Evolutionary conservation across 2,329 filamentous ascomycete genomes (phyloP).

Genomic region (Orbilia oligospora): DNA sequence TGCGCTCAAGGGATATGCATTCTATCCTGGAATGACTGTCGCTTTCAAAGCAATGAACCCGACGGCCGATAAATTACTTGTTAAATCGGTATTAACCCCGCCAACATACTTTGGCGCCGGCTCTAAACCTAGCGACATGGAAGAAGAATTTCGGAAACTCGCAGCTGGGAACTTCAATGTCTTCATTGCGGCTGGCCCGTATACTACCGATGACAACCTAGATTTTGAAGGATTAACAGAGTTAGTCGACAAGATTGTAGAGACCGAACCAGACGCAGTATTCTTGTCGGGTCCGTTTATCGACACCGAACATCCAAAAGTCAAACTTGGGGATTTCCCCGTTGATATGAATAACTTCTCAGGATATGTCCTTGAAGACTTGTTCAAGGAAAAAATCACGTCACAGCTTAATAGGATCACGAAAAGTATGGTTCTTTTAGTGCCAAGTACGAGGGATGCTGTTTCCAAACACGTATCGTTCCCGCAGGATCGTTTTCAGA

Average conservation of each 20-base stretch:
- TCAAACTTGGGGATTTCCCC: constrained; percentile 85
- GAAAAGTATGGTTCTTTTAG: constrained; percentile 71
- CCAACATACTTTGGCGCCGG: constrained; percentile 83
- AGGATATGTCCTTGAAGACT: constrained; percentile 79
- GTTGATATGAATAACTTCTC: constrained; percentile 76
- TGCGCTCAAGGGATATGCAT: constrained; percentile 78
- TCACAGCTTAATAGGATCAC: constrained; percentile 79
- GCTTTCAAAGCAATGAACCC: constrained; percentile 89
- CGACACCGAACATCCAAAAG: constrained; percentile 88
- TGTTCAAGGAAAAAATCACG: constrained; percentile 86
- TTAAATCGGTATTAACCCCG: constrained; percentile 80
- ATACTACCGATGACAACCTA: constrained; percentile 91
- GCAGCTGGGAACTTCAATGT: constrained; percentile 79
- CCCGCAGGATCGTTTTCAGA: constrained; percentile 72
- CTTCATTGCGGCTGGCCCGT: constrained; percentile 86
- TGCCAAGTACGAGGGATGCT: constrained; percentile 86
- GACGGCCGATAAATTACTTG: constrained; percentile 84
- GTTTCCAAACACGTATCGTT: constrained; percentile 88
- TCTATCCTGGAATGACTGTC: constrained; percentile 96
- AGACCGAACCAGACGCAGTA: constrained; percentile 81
- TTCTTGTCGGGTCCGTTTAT: constrained; percentile 90
- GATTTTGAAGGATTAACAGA: constrained; percentile 89
- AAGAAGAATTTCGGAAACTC: constrained; percentile 73
- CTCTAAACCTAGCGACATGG: constrained; percentile 76
- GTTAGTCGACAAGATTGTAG: constrained; percentile 82